Evolutionary conservation across 495 filamentous ascomycete species (phyloP).

Genomic region (Penicillium subrubescens): DNA sequence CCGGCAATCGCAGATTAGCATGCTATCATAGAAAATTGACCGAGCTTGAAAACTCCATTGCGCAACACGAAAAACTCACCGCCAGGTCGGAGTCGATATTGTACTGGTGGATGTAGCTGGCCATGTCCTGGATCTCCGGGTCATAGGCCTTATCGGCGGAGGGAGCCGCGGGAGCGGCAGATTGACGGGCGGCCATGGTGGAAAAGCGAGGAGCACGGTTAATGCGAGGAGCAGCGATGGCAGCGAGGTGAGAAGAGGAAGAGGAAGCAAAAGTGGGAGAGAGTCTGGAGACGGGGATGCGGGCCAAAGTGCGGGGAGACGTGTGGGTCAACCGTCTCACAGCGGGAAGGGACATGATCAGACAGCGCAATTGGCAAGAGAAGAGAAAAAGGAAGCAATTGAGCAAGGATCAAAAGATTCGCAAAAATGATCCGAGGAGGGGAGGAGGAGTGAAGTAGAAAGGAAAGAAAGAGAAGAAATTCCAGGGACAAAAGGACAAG

Average conservation of each 20-base stretch:
- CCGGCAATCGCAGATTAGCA: neutral
- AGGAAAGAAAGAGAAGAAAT: conserved; percentile 9
- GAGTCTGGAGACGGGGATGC: conserved; percentile 43
- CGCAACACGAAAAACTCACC: conserved; percentile 54
- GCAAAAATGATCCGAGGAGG: conserved; percentile 13
- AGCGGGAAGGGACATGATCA: conserved; percentile 34
- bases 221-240: conserved; percentile 19
- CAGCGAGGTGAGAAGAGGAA: conserved; percentile 23
- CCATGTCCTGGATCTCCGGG: conserved; percentile 91
- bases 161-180: conserved; percentile 36
- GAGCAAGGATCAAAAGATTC: conserved; percentile 17
- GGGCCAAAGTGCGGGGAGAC: conserved; percentile 53
- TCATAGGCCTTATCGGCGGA: conserved; percentile 67
- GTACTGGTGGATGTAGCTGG: conserved; percentile 89
- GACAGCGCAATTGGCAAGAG: conserved; percentile 17
- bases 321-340: conserved; percentile 52
- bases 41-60: neutral
- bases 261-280: conserved; percentile 30
- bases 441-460: conserved; percentile 11
- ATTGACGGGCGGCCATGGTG: conserved; percentile 50
- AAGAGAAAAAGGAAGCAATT: conserved; percentile 12
- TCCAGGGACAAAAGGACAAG: conserved; percentile 1
- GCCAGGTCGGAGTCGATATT: conserved; percentile 88
- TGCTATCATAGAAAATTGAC: neutral
- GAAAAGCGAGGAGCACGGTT: conserved; percentile 38